Conservation (phyloP, 768 basidiomycete genomes). For the Porpolomopsis calyptriformis region DNA sequence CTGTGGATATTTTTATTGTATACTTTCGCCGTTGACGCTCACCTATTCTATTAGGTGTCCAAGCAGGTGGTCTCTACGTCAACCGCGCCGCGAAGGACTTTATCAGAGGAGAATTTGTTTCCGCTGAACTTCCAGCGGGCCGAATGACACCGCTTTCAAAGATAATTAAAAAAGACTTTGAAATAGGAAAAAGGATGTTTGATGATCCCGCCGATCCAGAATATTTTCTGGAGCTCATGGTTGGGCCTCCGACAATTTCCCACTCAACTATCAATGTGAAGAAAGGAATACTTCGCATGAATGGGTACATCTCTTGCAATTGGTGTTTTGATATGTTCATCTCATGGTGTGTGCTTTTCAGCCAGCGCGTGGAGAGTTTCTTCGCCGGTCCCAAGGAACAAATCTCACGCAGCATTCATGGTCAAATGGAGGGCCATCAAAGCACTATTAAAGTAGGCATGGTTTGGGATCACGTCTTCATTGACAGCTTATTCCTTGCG, state of each 20-base stretch:
- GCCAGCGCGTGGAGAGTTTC: too few species aligned
- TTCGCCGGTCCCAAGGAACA: background rate
- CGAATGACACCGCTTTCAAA: background rate
- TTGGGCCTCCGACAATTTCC: background rate
- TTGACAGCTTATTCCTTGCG: background rate
- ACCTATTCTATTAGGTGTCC: background rate
- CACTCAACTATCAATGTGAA: background rate
- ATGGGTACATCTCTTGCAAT: background rate
- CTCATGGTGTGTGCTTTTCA: too few species aligned
- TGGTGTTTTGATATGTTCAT: background rate
- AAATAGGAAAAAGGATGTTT: background rate
- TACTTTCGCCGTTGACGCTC: too few species aligned
- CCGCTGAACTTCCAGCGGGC: background rate
- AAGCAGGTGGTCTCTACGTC: slow-evolving; percentile 1
- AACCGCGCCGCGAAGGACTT: background rate
- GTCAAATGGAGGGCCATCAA: background rate
- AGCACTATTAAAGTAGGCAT: background rate
- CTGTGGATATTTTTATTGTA: background rate
- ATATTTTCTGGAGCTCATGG: too few species aligned
- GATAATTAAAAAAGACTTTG: background rate
- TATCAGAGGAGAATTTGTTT: background rate
- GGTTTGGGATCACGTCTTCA: background rate
- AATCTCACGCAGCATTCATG: background rate
- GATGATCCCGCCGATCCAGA: background rate
- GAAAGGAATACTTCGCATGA: background rate